Evolutionary conservation across 345 rosid species (phyloP), one percentile per base, ranked within the genome.

Genomic region (Bruguiera parviflora): DNA sequence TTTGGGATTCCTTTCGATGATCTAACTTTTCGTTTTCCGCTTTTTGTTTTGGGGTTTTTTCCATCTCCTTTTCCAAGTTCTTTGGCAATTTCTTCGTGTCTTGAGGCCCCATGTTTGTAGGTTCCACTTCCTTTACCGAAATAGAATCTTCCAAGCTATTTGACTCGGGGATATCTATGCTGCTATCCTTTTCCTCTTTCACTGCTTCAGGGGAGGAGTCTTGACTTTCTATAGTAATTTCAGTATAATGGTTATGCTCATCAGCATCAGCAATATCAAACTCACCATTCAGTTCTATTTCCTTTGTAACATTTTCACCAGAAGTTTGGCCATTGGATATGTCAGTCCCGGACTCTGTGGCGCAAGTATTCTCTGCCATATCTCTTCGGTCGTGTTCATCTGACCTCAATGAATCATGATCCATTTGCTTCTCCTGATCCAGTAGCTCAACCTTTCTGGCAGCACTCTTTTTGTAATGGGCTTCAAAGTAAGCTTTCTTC

Each of bases 401-500:
- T 13, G 81, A 75, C 55, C 70, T 65, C 18, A 72, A 75, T 5
- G 66, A 21, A 8, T 77, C 75, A 58, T 75, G 75, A 57, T 83
- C 90, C 72, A 74, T 69, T 47, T 65, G 82, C 78, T 81, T 86
- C 84, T 87, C 89, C 83, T 86, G 87, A 71, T 81, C 87, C 77
- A 78, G 63, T 27, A 85, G 75, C 79, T 90, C 94, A 25, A 94
- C 90, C 80, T 95, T 90, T 74, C 82, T 86, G 32, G 92, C 91
- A 72, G 97, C 96, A 65, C 88, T 85, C 82, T 86, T 92, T 82
- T 84, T 92, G 86, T 92, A 90, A 81, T 92, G 99, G 53, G 96
- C 96, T 84, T 95, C 99, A 61, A 95, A 95, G 79, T 88, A 95
- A 53, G 99, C 97, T 61, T 82, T 89, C 77, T 95, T 95, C 76